These are phyloP conservation scores for Phialophora macrospora DNA, from an alignment of 2,329 filamentous ascomycete species.

Conservation along the genomic window DNA sequence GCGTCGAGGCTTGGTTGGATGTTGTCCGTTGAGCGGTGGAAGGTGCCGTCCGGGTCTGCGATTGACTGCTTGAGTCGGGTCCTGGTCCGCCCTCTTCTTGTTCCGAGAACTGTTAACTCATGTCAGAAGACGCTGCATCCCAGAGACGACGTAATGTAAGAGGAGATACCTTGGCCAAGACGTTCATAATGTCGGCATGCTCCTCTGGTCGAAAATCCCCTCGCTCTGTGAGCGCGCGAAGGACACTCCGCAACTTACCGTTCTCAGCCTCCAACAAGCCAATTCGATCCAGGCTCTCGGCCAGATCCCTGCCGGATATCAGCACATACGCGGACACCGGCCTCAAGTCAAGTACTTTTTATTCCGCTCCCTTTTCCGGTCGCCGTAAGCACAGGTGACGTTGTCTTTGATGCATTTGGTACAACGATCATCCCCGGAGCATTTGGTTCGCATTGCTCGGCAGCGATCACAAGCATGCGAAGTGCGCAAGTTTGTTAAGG, in stretches of 20 bases:
- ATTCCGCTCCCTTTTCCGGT: conserved; percentile 37
- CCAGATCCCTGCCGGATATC: conserved; percentile 28
- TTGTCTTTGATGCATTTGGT: conserved; percentile 36
- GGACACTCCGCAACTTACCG: conserved; percentile 17
- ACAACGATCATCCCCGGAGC: conserved; percentile 34
- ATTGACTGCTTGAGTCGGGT: conserved; percentile 17
- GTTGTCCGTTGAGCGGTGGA: conserved; percentile 4
- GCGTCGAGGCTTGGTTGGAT: background rate
- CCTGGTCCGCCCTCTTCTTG: conserved; percentile 11
- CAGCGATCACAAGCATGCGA: conserved; percentile 37
- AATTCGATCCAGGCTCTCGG: conserved; percentile 29
- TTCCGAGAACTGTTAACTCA: conserved; percentile 18
- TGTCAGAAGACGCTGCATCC: background rate
- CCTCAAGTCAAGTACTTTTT: conserved; percentile 30
- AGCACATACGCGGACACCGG: conserved; percentile 5
- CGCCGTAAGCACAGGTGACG: conserved; percentile 31
- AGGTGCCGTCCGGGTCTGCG: conserved; percentile 8
- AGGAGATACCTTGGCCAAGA: conserved; percentile 30
- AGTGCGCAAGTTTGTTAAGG: conserved; percentile 14
- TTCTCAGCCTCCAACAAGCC: conserved; percentile 28
- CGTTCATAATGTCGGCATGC: conserved; percentile 27
- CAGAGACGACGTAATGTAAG: background rate
- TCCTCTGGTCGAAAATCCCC: conserved; percentile 27
- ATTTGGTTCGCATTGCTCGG: conserved; percentile 35
- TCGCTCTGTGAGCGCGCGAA: conserved; percentile 22